phyloP scores from a whole-genome alignment of 2,329 filamentous ascomycete genomes.

The Fusarium armeniacum region DNA sequence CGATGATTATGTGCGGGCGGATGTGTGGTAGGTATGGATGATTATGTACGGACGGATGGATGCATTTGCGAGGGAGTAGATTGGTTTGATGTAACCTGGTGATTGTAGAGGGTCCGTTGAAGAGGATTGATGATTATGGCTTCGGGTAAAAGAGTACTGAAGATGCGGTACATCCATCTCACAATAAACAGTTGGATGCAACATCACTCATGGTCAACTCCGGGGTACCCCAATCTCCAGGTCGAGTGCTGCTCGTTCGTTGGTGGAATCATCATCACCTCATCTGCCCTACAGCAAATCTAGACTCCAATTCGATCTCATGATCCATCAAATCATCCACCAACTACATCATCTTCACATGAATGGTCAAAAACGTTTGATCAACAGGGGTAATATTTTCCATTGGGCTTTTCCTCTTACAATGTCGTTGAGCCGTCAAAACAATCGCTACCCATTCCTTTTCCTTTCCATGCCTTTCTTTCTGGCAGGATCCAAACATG shows the following conservation, averaged over 20 bases:
- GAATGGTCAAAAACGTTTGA: slow-evolving; percentile 7
- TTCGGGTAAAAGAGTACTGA: slow-evolving; percentile 6
- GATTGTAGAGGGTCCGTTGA: not conserved
- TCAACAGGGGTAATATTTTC: slow-evolving; percentile 9
- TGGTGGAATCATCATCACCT: slow-evolving; percentile 32
- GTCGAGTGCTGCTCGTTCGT: slow-evolving; percentile 20
- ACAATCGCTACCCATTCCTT: slow-evolving; percentile 13
- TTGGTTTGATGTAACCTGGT: not conserved
- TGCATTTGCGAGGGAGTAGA: slow-evolving; percentile 5
- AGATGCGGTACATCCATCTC: not conserved
- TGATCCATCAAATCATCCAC: slow-evolving; percentile 32
- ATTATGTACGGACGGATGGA: not conserved
- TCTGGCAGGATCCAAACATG: slow-evolving; percentile 3
- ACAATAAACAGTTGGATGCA: not conserved
- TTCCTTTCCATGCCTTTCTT: not conserved
- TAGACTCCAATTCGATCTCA: slow-evolving; percentile 7
- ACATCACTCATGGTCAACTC: slow-evolving; percentile 1
- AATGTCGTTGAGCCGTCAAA: slow-evolving; percentile 24
- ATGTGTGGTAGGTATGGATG: not conserved
- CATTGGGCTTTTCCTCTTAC: slow-evolving; percentile 30
- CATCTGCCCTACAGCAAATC: slow-evolving; percentile 8
- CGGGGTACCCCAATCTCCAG: slow-evolving; percentile 21
- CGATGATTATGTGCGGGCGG: not conserved
- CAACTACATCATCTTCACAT: slow-evolving; percentile 21
- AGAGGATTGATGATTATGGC: not conserved